Conservation (phyloP, 441 rosid species). For the Sinapis alba region DNA sequence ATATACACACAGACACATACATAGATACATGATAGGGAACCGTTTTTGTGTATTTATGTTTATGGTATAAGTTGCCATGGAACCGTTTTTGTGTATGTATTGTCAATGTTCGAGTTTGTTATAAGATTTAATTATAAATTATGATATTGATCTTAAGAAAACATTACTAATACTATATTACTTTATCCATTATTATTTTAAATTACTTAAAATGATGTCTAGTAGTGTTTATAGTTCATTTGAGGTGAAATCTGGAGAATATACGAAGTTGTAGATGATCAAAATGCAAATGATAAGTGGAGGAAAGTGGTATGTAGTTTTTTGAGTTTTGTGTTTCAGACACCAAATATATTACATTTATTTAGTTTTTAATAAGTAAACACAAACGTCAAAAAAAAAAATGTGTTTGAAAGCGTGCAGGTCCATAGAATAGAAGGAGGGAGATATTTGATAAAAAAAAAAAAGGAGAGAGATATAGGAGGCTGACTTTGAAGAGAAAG, state of each 20-base stretch:
- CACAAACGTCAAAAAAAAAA: slow-evolving; percentile 7
- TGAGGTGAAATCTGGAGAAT: not conserved
- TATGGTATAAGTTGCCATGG: too few species aligned
- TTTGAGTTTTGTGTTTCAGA: not conserved
- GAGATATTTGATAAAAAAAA: too few species aligned
- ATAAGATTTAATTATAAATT: too few species aligned
- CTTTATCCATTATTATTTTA: not conserved
- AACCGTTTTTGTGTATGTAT: too few species aligned
- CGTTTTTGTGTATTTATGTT: too few species aligned
- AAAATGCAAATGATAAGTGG: not conserved
- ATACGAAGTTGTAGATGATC: not conserved
- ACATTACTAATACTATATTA: not conserved
- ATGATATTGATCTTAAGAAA: too few species aligned
- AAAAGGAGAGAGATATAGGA: slow-evolving; percentile 11
- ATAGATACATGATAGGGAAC: too few species aligned
- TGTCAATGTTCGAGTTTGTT: too few species aligned
- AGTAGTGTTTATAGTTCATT: not conserved
- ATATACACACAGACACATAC: not conserved
- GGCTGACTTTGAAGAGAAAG: slow-evolving; percentile 59
- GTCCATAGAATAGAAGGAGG: too few species aligned
- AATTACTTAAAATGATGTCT: not conserved
- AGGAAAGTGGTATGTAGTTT: not conserved
- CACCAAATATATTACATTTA: not conserved
- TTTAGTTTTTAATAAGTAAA: not conserved
- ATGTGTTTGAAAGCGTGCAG: slow-evolving; percentile 34